Conservation (phyloP, 2,329 filamentous ascomycete genomes). For the Fusarium xyrophilum region DNA sequence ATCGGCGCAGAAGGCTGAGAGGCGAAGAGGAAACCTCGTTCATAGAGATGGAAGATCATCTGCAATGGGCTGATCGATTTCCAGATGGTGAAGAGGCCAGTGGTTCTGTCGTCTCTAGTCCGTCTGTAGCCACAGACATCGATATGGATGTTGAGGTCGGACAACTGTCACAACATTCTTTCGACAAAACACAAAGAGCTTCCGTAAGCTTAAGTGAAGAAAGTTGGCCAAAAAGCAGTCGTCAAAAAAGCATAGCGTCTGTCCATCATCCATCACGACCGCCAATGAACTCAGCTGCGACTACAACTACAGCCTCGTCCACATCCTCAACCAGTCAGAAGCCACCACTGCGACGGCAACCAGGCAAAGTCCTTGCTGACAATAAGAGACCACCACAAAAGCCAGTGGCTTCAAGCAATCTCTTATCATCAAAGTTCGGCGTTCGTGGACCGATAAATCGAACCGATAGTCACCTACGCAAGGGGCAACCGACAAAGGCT, state of each 20-base stretch:
- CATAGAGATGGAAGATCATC: conserved; percentile 33
- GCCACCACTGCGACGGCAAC: neutral
- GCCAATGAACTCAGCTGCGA: neutral
- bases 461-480: neutral
- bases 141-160: neutral
- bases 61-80: conserved; percentile 23
- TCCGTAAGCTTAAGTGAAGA: conserved; percentile 1
- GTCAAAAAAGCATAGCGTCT: conserved; percentile 5
- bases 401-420: neutral
- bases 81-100: conserved; percentile 13
- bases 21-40: conserved; percentile 44
- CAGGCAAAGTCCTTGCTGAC: neutral
- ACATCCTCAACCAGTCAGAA: neutral
- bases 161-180: neutral
- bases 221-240: neutral
- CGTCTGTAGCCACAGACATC: neutral
- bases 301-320: neutral
- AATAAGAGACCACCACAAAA: conserved; percentile 7
- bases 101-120: neutral
- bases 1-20: conserved; percentile 51
- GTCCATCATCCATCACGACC: neutral
- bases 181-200: neutral
- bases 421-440: conserved; percentile 18
- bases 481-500: conserved; percentile 4
- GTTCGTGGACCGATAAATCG: conserved; percentile 1